Conservation (phyloP, 1,284 basidiomycete genomes). For the Meripilus lineatus region DNA sequence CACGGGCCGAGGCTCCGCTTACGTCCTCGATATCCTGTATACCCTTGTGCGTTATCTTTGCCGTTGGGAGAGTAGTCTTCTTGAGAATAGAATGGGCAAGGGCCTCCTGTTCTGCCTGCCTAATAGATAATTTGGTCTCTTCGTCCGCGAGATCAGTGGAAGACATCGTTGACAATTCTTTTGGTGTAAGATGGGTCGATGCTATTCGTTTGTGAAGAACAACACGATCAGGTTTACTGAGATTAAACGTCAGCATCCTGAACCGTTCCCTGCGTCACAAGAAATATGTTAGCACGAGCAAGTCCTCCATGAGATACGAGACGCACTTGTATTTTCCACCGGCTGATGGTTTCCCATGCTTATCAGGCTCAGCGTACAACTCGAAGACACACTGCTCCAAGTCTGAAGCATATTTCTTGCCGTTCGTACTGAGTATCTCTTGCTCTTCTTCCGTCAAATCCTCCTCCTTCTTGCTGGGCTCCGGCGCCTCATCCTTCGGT, state of each 20-base stretch:
- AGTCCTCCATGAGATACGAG: constrained; percentile 1
- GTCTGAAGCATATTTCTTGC: constrained; percentile 56
- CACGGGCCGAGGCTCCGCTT: constrained; percentile 43
- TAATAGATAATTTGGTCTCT: constrained; percentile 75
- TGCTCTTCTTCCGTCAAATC: constrained; percentile 56
- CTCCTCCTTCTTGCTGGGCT: constrained; percentile 22
- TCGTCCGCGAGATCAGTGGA: constrained; percentile 83
- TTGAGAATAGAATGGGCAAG: constrained; percentile 79
- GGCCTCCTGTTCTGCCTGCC: constrained; percentile 72
- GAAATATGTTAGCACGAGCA: not conserved
- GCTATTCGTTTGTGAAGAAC: constrained; percentile 73
- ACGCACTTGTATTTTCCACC: constrained; percentile 78
- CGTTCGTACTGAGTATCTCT: constrained; percentile 43
- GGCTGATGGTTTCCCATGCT: constrained; percentile 59
- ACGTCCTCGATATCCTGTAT: constrained; percentile 80
- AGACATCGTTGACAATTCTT: constrained; percentile 75
- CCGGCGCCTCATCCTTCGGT: constrained; percentile 27
- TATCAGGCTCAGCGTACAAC: constrained; percentile 72
- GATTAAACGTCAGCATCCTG: constrained; percentile 77
- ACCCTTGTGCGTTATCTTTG: constrained; percentile 88
- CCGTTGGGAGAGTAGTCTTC: constrained; percentile 65
- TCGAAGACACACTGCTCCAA: constrained; percentile 71
- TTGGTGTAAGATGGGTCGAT: constrained; percentile 55
- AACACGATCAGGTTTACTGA: constrained; percentile 71
- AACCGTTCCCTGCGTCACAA: constrained; percentile 75